phyloP scores from a whole-genome alignment of 2,329 filamentous ascomycete species.

The Juglanconis oblonga region DNA sequence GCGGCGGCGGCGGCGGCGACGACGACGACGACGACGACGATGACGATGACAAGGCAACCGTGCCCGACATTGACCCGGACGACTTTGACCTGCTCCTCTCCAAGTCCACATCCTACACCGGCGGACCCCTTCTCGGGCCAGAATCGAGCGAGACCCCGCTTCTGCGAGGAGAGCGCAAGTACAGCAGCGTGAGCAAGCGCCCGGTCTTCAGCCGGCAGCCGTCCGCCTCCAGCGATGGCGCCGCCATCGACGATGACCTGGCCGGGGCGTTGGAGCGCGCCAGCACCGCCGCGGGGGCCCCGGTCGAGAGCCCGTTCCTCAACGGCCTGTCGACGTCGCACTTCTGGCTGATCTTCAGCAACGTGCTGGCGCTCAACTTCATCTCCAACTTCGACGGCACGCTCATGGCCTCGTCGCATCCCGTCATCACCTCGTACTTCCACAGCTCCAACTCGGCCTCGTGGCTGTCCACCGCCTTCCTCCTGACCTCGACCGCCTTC shows the following conservation, averaged over 20 bases:
- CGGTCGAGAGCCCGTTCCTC: constrained; percentile 31
- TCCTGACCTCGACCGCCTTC: constrained; percentile 73
- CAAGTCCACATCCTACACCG: constrained; percentile 35
- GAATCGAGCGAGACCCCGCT: constrained; percentile 39
- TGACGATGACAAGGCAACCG: constrained; percentile 5
- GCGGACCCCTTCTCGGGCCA: constrained; percentile 38
- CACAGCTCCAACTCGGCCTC: constrained; percentile 74
- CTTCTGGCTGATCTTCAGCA: constrained; percentile 63
- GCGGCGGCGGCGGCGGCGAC: too few species aligned
- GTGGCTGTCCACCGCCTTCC: constrained; percentile 77
- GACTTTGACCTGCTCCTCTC: constrained; percentile 37
- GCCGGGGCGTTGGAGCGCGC: neutral
- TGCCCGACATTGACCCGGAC: constrained; percentile 29
- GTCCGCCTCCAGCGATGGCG: constrained; percentile 7
- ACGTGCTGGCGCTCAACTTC: constrained; percentile 57
- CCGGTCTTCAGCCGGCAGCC: constrained; percentile 6
- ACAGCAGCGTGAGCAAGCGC: constrained; percentile 20
- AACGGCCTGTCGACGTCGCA: constrained; percentile 43
- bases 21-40: neutral
- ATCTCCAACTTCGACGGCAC: constrained; percentile 70
- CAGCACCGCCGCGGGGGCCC: neutral
- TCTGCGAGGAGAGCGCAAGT: constrained; percentile 33
- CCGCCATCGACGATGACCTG: constrained; percentile 5
- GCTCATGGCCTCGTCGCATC: constrained; percentile 78
- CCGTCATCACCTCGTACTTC: constrained; percentile 77